These are phyloP conservation scores for Saturnispora ahearnii DNA, from an alignment of 805 yeast species.

Conservation along the genomic window DNA sequence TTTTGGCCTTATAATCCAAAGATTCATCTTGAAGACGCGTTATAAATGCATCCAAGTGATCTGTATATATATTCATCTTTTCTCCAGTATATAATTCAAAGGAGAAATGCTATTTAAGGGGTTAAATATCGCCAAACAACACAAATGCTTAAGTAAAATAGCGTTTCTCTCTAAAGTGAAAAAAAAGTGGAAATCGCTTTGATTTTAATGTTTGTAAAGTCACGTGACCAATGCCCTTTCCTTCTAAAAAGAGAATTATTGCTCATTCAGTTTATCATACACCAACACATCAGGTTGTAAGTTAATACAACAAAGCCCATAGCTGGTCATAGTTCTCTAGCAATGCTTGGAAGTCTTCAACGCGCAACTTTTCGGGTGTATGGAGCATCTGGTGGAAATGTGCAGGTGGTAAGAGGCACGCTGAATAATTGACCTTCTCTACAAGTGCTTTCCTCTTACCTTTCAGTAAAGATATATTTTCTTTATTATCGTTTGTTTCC, in stretches of 20 bases:
- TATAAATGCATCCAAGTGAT: constrained; percentile 62
- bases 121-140: neutral
- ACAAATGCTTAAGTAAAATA: neutral
- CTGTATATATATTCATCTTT: constrained; percentile 28
- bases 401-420: neutral
- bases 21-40: constrained; percentile 47
- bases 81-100: neutral
- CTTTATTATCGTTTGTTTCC: neutral
- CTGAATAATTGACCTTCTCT: neutral
- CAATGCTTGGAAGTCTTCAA: constrained; percentile 5
- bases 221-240: constrained; percentile 21
- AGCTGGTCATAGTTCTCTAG: constrained; percentile 9
- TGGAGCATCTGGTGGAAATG: neutral
- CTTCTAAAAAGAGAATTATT: neutral
- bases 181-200: constrained; percentile 19
- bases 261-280: neutral
- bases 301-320: constrained; percentile 1
- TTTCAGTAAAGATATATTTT: neutral
- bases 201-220: constrained; percentile 17
- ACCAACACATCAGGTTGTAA: neutral
- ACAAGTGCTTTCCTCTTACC: neutral
- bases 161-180: neutral
- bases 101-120: neutral
- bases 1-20: constrained; percentile 50
- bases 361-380: neutral